Conservation (phyloP, 495 filamentous ascomycete genomes). For the Acidomyces sp. region DNA sequence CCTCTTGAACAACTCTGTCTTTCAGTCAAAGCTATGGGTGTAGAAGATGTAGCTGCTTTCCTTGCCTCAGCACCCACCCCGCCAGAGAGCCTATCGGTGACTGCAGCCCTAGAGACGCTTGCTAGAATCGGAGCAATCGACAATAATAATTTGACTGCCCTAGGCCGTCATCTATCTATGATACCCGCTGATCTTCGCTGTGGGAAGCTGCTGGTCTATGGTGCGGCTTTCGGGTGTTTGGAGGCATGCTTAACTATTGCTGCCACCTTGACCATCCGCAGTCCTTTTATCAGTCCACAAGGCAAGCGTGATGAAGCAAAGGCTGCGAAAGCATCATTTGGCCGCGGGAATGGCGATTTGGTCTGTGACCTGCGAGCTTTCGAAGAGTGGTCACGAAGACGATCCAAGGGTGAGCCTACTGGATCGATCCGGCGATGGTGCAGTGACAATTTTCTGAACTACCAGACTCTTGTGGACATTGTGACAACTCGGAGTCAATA, state of each 20-base stretch:
- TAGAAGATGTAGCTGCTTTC: slow-evolving; percentile 65
- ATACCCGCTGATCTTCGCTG: slow-evolving; percentile 90
- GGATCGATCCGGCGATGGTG: slow-evolving; percentile 65
- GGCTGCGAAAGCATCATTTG: slow-evolving; percentile 62
- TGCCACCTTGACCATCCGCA: slow-evolving; percentile 70
- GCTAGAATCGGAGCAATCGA: slow-evolving; percentile 78
- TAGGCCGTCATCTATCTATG: slow-evolving; percentile 81
- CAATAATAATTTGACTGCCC: slow-evolving; percentile 69
- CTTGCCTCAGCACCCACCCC: slow-evolving; percentile 78
- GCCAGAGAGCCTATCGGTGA: slow-evolving; percentile 68
- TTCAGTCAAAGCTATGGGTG: slow-evolving; percentile 88
- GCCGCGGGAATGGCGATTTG: slow-evolving; percentile 66
- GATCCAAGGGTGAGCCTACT: slow-evolving; percentile 39
- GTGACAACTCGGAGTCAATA: slow-evolving; percentile 75
- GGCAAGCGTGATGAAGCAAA: slow-evolving; percentile 72
- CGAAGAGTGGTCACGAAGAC: slow-evolving; percentile 61
- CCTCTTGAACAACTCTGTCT: slow-evolving; percentile 90
- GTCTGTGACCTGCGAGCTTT: slow-evolving; percentile 75
- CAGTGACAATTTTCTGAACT: slow-evolving; percentile 73
- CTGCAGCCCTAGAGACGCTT: slow-evolving; percentile 66
- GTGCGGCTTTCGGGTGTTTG: slow-evolving; percentile 82
- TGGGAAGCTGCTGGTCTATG: slow-evolving; percentile 90
- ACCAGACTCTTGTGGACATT: slow-evolving; percentile 74
- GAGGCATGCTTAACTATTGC: slow-evolving; percentile 82
- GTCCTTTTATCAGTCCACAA: slow-evolving; percentile 70